phyloP scores from a whole-genome alignment of 2,329 filamentous ascomycete genomes.

The Aspergillus versicolor region DNA sequence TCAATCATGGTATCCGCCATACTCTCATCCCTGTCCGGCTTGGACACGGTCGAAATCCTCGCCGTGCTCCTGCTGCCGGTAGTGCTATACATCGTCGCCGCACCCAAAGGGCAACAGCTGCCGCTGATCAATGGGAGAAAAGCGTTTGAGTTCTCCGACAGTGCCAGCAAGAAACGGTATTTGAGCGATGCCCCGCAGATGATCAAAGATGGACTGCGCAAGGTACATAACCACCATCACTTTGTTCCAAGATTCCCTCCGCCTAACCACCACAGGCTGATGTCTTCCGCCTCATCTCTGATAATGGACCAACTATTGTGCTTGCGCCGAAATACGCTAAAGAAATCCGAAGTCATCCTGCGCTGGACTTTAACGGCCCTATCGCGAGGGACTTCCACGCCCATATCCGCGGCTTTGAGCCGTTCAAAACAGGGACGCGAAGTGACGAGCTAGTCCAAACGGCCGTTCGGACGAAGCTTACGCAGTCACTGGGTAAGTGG shows the following conservation, averaged over 20 bases:
- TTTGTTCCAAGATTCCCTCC: too few species aligned
- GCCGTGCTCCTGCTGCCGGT: neutral
- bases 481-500: constrained; percentile 19
- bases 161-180: neutral
- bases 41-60: neutral
- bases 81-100: neutral
- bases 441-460: constrained; percentile 18
- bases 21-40: too few species aligned
- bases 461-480: constrained; percentile 23
- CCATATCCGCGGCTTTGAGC: constrained; percentile 19
- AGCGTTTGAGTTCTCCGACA: neutral
- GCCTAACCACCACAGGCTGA: too few species aligned
- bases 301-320: neutral
- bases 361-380: constrained; percentile 17
- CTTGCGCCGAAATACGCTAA: constrained; percentile 21
- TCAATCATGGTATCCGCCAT: too few species aligned
- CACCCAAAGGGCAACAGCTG: neutral
- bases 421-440: constrained; percentile 16
- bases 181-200: neutral
- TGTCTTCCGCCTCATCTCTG: too few species aligned
- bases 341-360: constrained; percentile 21
- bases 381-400: constrained; percentile 19
- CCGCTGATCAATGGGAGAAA: neutral
- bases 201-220: neutral
- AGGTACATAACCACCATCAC: neutral